Evolutionary conservation across 805 yeast species (phyloP).

Genomic region (Cyberlindnera amylophila): DNA sequence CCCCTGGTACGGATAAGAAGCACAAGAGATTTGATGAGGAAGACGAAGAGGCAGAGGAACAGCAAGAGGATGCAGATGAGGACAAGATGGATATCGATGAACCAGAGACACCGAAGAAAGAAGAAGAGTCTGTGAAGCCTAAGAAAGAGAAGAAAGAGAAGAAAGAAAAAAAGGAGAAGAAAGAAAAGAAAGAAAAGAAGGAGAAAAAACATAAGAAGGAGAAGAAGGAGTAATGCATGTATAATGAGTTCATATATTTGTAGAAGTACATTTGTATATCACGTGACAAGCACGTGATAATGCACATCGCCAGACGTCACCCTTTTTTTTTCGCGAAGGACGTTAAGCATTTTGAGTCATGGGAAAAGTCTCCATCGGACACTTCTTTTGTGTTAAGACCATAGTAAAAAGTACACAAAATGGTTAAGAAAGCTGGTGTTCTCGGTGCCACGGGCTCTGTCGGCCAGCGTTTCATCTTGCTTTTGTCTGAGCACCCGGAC

Average conservation of each 20-base stretch:
- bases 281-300: neutral
- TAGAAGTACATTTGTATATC: too few species aligned
- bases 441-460: conserved; percentile 98
- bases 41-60: conserved; percentile 1
- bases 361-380: neutral
- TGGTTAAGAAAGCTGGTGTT: conserved; percentile 66
- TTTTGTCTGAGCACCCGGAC: conserved; percentile 83
- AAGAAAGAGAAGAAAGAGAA: conserved; percentile 17
- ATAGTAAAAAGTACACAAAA: too few species aligned
- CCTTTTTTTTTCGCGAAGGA: neutral
- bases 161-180: conserved; percentile 15
- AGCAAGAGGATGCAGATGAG: conserved; percentile 4
- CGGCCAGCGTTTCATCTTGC: conserved; percentile 90
- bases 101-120: conserved; percentile 9
- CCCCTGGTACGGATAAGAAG: conserved; percentile 12
- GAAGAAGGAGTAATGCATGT: conserved; percentile 7
- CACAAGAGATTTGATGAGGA: conserved; percentile 23
- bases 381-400: too few species aligned
- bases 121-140: conserved; percentile 10
- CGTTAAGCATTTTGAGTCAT: neutral
- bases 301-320: neutral
- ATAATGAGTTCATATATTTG: too few species aligned
- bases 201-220: conserved; percentile 14
- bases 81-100: conserved; percentile 15
- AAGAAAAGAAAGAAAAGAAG: too few species aligned